Conservation (phyloP, 2,329 filamentous ascomycete genomes). For the Teratosphaeria destructans region DNA sequence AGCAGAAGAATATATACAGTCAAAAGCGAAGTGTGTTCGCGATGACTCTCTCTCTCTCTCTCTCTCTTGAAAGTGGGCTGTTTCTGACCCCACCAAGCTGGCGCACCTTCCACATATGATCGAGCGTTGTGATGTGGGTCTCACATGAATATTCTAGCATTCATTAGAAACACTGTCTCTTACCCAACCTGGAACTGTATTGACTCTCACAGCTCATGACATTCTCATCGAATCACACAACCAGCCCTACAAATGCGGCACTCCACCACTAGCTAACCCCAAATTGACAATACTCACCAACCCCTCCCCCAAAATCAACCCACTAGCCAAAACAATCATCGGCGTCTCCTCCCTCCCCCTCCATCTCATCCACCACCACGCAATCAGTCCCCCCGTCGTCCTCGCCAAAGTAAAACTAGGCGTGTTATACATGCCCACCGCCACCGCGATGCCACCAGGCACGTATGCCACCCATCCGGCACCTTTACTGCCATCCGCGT, state of each 20-base stretch:
- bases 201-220: background rate
- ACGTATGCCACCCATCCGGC: conserved; percentile 61
- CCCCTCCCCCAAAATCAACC: conserved; percentile 85
- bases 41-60: background rate
- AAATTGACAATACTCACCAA: conserved; percentile 87
- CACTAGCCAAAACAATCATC: conserved; percentile 79
- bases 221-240: background rate
- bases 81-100: background rate
- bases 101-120: background rate
- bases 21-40: background rate
- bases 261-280: conserved; percentile 61
- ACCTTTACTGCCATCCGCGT: conserved; percentile 22
- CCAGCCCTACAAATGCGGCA: conserved; percentile 52
- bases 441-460: conserved; percentile 90
- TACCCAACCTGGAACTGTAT: too few relatives aligned
- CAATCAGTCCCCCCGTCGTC: conserved; percentile 65
- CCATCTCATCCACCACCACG: conserved; percentile 64
- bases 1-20: background rate
- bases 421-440: conserved; percentile 96
- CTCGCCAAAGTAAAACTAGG: conserved; percentile 89
- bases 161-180: too few relatives aligned
- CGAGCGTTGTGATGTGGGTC: background rate
- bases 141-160: background rate
- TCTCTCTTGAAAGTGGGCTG: background rate
- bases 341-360: conserved; percentile 53